Evolutionary conservation across 1,139 yeast genomes (phyloP).

Genomic region (Blastobotrys indianensis): DNA sequence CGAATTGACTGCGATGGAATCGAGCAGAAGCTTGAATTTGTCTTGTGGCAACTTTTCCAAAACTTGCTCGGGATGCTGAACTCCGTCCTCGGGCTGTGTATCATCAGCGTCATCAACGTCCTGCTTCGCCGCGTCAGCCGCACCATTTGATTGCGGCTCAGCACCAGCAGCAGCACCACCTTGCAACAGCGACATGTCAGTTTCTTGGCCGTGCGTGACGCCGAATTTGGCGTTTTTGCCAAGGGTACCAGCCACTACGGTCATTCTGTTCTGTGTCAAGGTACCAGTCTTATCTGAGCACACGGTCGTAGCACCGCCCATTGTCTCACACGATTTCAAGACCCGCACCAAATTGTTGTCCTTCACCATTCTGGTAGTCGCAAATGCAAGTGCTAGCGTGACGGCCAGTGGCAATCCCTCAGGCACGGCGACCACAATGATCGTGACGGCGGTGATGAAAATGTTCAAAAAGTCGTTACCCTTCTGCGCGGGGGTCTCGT

Average conservation of each 20-base stretch:
- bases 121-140: constrained; percentile 16
- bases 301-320: constrained; percentile 97
- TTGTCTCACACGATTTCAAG: constrained; percentile 89
- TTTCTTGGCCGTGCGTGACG: constrained; percentile 15
- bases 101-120: constrained; percentile 15
- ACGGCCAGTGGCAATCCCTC: constrained; percentile 97
- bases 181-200: no score
- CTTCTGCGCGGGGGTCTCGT: constrained; percentile 58
- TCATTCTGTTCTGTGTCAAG: constrained; percentile 86
- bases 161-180: no score
- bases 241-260: constrained; percentile 70
- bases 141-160: constrained; percentile 19
- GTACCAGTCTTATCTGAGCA: constrained; percentile 99
- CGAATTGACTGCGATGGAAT: constrained; percentile 71
- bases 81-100: constrained; percentile 1
- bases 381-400: constrained; percentile 92
- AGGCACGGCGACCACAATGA: constrained; percentile 96
- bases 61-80: constrained; percentile 33
- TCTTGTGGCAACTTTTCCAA: constrained; percentile 29
- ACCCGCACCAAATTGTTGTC: constrained; percentile 96
- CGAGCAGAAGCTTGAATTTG: constrained; percentile 40
- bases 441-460: constrained; percentile 83
- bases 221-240: constrained; percentile 43
- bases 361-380: constrained; percentile 95
- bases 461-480: constrained; percentile 81